A percentile compares a stretch with the other conserved stretches of the same genome.
Conservation (phyloP, 2,329 filamentous ascomycete species). For the Neophaeococcomyces mojaviensis region DNA sequence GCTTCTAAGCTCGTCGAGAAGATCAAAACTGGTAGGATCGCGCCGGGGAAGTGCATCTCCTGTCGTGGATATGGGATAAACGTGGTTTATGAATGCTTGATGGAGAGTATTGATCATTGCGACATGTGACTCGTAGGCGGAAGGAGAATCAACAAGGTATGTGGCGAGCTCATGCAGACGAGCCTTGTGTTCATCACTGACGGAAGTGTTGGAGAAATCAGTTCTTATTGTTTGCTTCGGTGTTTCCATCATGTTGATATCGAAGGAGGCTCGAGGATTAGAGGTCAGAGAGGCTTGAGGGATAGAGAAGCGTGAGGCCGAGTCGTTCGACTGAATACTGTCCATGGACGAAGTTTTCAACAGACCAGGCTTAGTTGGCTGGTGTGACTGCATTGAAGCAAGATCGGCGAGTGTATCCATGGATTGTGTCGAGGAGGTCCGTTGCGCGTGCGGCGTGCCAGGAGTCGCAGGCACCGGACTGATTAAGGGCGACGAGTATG, state of each 20-base stretch:
- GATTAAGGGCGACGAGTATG: conserved; percentile 31
- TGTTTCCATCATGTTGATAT: conserved; percentile 39
- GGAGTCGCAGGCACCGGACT: conserved; percentile 32
- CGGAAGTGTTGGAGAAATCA: conserved; percentile 36
- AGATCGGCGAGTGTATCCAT: conserved; percentile 44
- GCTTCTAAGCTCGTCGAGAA: conserved; percentile 39
- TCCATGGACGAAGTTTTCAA: conserved; percentile 20
- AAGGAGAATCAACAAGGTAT: conserved; percentile 39
- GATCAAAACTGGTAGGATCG: conserved; percentile 39
- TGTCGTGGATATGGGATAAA: conserved; percentile 36
- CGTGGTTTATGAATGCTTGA: conserved; percentile 40
- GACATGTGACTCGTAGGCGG: conserved; percentile 40
- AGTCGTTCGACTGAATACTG: conserved; percentile 4
- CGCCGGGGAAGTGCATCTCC: conserved; percentile 31
- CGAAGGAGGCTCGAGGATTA: conserved; percentile 34
- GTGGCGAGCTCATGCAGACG: conserved; percentile 34
- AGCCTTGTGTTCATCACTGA: conserved; percentile 34
- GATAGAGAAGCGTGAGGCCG: conserved; percentile 11
- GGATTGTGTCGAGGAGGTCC: conserved; percentile 38
- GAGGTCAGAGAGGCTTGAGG: conserved; percentile 15
- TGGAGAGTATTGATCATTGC: conserved; percentile 42
- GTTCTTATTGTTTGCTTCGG: conserved; percentile 32
- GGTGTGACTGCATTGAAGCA: conserved; percentile 41
- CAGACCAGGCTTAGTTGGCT: conserved; percentile 33
- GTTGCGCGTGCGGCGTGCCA: conserved; percentile 28